Conservation (phyloP, 2,329 filamentous ascomycete species). For the Huntiella abstrusa region DNA sequence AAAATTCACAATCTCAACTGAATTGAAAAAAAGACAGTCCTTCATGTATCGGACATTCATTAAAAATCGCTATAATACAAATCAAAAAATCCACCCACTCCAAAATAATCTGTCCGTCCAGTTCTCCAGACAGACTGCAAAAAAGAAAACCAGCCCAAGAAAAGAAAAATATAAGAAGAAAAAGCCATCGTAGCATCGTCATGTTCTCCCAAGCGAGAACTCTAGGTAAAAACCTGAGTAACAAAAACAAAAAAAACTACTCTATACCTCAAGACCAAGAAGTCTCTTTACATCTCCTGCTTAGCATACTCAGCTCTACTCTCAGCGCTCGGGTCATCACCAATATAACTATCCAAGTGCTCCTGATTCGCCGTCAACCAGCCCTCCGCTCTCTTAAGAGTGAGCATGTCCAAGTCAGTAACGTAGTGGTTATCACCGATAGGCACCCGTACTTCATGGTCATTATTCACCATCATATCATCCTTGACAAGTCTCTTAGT, state of each 20-base stretch:
- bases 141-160: not conserved
- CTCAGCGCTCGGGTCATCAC: conserved; percentile 47
- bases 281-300: not conserved
- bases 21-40: not conserved
- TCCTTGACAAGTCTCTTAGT: conserved; percentile 81
- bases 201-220: not conserved
- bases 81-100: not conserved
- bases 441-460: conserved; percentile 79
- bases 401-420: conserved; percentile 85
- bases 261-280: not conserved
- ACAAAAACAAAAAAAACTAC: not conserved
- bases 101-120: too few relatives aligned
- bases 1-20: too few relatives aligned
- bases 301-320: conserved; percentile 29
- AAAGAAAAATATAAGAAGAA: not conserved
- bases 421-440: conserved; percentile 65
- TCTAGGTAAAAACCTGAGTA: not conserved
- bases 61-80: not conserved
- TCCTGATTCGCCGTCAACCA: conserved; percentile 63
- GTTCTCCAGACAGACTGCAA: not conserved
- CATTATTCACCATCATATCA: conserved; percentile 94
- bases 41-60: not conserved
- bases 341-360: conserved; percentile 73
- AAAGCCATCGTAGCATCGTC: not conserved
- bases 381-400: conserved; percentile 69